These are phyloP conservation scores for Phialophora chinensis DNA, from an alignment of 2,329 filamentous ascomycete species.

Conservation along the genomic window DNA sequence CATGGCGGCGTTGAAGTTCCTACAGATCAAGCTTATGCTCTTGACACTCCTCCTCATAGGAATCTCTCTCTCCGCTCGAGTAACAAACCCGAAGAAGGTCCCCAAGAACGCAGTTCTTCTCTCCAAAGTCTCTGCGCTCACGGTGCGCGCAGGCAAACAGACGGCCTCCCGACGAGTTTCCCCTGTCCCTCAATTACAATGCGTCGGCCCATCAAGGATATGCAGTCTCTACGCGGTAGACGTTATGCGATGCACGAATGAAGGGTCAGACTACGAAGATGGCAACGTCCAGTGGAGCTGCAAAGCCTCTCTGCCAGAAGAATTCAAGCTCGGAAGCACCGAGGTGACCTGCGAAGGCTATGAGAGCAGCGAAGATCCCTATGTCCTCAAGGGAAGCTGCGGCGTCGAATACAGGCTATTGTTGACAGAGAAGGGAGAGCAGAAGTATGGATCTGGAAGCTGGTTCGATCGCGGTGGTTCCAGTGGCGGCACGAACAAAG, in stretches of 20 bases:
- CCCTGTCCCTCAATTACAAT: conserved; percentile 79
- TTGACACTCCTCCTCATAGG: conserved; percentile 28
- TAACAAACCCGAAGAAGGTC: conserved; percentile 43
- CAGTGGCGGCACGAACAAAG: conserved; percentile 6
- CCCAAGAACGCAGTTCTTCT: conserved; percentile 62
- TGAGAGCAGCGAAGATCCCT: conserved; percentile 73
- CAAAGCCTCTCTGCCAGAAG: conserved; percentile 65
- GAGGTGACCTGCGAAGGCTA: conserved; percentile 96
- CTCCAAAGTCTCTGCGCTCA: conserved; percentile 75
- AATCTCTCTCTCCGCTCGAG: conserved; percentile 30
- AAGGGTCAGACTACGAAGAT: conserved; percentile 75
- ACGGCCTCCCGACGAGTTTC: conserved; percentile 78
- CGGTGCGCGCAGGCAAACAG: conserved; percentile 69
- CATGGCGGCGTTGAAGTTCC: background rate
- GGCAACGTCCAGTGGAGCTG: conserved; percentile 94
- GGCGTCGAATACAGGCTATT: conserved; percentile 86
- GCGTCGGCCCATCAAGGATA: conserved; percentile 69
- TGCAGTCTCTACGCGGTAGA: conserved; percentile 76
- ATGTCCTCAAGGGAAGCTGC: conserved; percentile 89
- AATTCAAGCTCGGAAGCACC: conserved; percentile 78
- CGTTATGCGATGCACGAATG: conserved; percentile 87
- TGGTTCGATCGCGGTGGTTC: conserved; percentile 40
- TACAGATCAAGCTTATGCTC: conserved; percentile 22
- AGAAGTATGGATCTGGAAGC: conserved; percentile 64
- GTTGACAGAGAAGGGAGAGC: conserved; percentile 77